A percentile compares a stretch with the other conserved stretches of the same genome.
These are phyloP conservation scores for Skeletonema menzelii DNA, from an alignment of 108 stramenopile genomes.

Conservation along the genomic window DNA sequence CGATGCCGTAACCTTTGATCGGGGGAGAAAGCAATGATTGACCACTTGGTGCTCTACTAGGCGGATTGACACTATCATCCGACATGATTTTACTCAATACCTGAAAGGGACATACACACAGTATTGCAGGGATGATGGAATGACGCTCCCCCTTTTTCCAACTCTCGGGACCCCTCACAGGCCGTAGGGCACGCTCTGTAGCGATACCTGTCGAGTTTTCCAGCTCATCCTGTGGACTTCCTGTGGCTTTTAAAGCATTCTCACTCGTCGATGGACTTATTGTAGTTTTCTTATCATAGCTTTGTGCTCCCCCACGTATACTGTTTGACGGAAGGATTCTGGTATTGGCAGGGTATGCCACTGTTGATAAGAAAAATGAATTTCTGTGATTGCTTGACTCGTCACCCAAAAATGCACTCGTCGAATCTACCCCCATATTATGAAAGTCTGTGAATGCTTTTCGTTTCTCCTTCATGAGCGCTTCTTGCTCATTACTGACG, in stretches of 20 bases:
- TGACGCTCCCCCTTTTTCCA: conserved; percentile 71
- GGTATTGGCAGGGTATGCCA: conserved; percentile 36
- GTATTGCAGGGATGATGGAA: conserved; percentile 70
- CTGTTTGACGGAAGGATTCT: background rate
- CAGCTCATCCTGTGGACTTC: conserved; percentile 6
- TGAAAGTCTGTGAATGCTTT: conserved; percentile 84
- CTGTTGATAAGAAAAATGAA: conserved; percentile 32
- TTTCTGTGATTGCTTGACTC: conserved; percentile 54
- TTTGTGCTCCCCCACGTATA: conserved; percentile 16
- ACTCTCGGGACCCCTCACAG: conserved; percentile 62
- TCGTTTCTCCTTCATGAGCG: conserved; percentile 51
- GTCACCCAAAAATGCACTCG: conserved; percentile 75
- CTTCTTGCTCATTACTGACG: conserved; percentile 24
- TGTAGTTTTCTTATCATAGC: conserved; percentile 27
- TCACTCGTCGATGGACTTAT: conserved; percentile 33
- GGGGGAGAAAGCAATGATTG: background rate
- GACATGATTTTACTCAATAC: conserved; percentile 56
- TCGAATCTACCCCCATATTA: conserved; percentile 70
- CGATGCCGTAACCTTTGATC: conserved; percentile 29
- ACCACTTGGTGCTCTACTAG: conserved; percentile 8
- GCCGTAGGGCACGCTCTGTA: conserved; percentile 54
- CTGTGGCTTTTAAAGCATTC: background rate
- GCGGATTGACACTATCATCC: conserved; percentile 10
- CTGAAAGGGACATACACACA: conserved; percentile 65
- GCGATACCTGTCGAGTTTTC: conserved; percentile 20